A percentile compares a stretch with the other conserved stretches of the same genome.
Evolutionary conservation across 164 flowering plant genomes (phyloP).

Genomic region (Litsea cubeba): DNA sequence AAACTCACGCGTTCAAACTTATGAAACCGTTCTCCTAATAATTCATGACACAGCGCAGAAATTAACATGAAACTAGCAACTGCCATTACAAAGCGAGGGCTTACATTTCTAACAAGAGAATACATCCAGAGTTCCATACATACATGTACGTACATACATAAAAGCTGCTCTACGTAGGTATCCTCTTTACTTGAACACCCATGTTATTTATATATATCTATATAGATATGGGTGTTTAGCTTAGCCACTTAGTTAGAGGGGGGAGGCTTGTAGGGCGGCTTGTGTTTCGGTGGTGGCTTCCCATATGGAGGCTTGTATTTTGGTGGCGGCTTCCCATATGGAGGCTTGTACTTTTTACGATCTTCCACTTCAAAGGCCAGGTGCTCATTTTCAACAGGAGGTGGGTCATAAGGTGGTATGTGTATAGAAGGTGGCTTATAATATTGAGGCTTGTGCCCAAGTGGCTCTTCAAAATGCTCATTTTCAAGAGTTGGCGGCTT

Average conservation of each 20-base stretch:
- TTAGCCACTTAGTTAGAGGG: not conserved
- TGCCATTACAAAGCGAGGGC: too few relatives aligned
- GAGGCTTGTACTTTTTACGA: not conserved
- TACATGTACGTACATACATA: too few relatives aligned
- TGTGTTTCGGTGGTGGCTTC: not conserved
- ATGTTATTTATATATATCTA: too few relatives aligned
- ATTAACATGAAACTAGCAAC: too few relatives aligned
- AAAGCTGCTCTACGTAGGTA: too few relatives aligned
- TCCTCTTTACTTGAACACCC: too few relatives aligned
- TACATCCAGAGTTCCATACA: too few relatives aligned
- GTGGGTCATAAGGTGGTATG: too few relatives aligned
- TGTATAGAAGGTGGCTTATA: not conserved
- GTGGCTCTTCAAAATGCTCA: not conserved
- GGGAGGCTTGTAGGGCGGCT: not conserved
- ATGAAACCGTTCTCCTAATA: too few relatives aligned
- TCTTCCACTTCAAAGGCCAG: not conserved
- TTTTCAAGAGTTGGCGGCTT: conserved; percentile 3
- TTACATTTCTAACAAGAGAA: too few relatives aligned
- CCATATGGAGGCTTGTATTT: not conserved
- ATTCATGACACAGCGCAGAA: too few relatives aligned
- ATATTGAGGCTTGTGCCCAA: not conserved
- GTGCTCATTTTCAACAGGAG: not conserved
- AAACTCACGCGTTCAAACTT: too few relatives aligned
- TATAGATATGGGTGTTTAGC: not conserved
- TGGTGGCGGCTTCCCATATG: not conserved